A percentile compares a stretch with the other conserved stretches of the same genome.
Evolutionary conservation across 1,139 yeast genomes (phyloP).

Genomic region (Pichia sp.): DNA sequence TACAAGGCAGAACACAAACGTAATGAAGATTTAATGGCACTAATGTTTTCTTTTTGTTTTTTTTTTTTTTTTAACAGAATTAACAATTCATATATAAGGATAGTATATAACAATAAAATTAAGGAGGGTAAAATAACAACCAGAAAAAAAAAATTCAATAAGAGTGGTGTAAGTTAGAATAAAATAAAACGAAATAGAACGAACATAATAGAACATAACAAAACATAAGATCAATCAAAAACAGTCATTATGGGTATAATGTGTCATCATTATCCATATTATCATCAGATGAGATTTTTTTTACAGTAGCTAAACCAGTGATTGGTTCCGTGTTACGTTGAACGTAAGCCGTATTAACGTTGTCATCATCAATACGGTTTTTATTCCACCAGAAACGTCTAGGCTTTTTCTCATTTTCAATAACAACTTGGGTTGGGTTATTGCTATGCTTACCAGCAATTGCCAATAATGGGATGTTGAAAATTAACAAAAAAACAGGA

Average conservation of each 20-base stretch:
- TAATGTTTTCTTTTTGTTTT: no score
- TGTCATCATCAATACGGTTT: neutral
- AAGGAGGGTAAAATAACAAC: no score
- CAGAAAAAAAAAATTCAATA: no score
- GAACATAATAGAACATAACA: neutral
- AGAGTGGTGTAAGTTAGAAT: neutral
- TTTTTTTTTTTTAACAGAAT: no score
- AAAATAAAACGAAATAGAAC: neutral
- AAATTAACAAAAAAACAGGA: constrained; percentile 16
- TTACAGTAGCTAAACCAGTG: neutral
- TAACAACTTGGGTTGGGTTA: neutral
- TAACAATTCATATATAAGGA: no score
- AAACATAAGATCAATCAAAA: neutral
- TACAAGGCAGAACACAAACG: neutral
- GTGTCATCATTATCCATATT: neutral
- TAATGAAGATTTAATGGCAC: no score
- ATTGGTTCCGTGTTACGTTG: neutral
- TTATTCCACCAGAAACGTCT: neutral
- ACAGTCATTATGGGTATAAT: neutral
- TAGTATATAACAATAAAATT: no score
- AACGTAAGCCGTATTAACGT: no score
- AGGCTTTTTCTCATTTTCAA: neutral
- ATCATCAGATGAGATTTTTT: neutral
- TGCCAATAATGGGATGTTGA: constrained; percentile 11
- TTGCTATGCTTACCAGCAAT: neutral